phyloP scores from a whole-genome alignment of 768 basidiomycete species.

The Lyophyllum semitale region DNA sequence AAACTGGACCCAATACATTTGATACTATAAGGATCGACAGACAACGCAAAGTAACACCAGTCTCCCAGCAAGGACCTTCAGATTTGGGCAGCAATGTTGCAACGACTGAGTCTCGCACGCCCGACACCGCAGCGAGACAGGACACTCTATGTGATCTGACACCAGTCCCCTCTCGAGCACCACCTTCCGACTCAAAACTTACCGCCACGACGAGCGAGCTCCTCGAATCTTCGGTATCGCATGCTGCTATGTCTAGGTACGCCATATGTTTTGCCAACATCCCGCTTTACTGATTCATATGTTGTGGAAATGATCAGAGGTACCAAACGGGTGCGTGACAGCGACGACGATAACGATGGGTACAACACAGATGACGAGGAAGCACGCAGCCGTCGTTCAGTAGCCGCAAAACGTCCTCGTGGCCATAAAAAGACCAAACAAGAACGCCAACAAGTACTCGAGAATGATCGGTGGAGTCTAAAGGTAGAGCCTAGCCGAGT shows the following conservation, averaged over 20 bases:
- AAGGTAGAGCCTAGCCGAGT: not conserved
- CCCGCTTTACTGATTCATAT: too few relatives aligned
- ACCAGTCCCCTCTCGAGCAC: too few relatives aligned
- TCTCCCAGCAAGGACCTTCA: not conserved
- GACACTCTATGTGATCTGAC: too few relatives aligned
- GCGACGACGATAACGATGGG: not conserved
- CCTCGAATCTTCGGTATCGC: too few relatives aligned
- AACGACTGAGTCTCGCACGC: too few relatives aligned
- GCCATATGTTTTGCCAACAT: too few relatives aligned
- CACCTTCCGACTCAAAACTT: too few relatives aligned
- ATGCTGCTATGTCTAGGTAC: too few relatives aligned
- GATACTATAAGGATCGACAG: not conserved
- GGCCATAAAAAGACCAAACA: not conserved
- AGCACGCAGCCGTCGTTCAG: not conserved
- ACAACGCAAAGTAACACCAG: not conserved
- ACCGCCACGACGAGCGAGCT: too few relatives aligned
- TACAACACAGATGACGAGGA: not conserved
- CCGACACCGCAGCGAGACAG: too few relatives aligned
- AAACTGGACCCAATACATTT: not conserved
- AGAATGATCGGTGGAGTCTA: not conserved
- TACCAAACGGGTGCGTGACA: not conserved
- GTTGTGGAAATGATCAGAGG: too few relatives aligned
- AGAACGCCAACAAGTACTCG: not conserved
- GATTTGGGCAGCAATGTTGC: too few relatives aligned
- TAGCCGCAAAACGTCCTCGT: not conserved